Conservation (phyloP, 2,329 filamentous ascomycete species). For the Mariannaea elegans region DNA sequence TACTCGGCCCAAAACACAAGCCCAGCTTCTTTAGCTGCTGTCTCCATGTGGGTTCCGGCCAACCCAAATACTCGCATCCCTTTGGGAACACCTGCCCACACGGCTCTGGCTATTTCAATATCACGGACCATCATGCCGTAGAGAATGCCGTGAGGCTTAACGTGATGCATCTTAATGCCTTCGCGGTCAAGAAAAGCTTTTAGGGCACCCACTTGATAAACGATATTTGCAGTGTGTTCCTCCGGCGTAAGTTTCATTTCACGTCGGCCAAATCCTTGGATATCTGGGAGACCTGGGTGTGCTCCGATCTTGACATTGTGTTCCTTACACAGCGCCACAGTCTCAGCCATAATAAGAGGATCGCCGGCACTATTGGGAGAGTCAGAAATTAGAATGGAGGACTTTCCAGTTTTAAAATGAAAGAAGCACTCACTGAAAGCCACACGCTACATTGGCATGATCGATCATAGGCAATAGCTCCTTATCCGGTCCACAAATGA, state of each 20-base stretch:
- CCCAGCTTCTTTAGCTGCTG: conserved; percentile 32
- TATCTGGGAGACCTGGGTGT: conserved; percentile 27
- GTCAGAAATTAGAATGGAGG: too few relatives aligned
- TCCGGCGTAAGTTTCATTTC: conserved; percentile 27
- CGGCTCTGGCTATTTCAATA: conserved; percentile 34
- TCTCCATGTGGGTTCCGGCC: conserved; percentile 40
- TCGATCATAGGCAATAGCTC: conserved; percentile 68
- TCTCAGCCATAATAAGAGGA: conserved; percentile 29
- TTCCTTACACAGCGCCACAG: conserved; percentile 26
- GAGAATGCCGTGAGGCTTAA: conserved; percentile 37
- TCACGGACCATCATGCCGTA: conserved; percentile 43
- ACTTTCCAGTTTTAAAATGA: too few relatives aligned
- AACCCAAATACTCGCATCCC: conserved; percentile 39
- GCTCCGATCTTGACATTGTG: conserved; percentile 27
- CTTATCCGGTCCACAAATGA: conserved; percentile 61
- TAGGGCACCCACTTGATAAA: conserved; percentile 29
- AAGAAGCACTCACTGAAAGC: conserved; percentile 59
- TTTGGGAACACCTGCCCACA: conserved; percentile 36
- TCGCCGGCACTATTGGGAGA: conserved; percentile 28
- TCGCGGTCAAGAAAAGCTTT: conserved; percentile 25
- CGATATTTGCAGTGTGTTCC: conserved; percentile 28
- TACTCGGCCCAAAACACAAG: conserved; percentile 41
- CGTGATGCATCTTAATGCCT: conserved; percentile 28
- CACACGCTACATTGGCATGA: conserved; percentile 68
- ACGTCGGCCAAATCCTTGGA: conserved; percentile 31